Evolutionary conservation across 352 stramenopile species (phyloP).

Genomic region (Globisporangium paroecandrum): DNA sequence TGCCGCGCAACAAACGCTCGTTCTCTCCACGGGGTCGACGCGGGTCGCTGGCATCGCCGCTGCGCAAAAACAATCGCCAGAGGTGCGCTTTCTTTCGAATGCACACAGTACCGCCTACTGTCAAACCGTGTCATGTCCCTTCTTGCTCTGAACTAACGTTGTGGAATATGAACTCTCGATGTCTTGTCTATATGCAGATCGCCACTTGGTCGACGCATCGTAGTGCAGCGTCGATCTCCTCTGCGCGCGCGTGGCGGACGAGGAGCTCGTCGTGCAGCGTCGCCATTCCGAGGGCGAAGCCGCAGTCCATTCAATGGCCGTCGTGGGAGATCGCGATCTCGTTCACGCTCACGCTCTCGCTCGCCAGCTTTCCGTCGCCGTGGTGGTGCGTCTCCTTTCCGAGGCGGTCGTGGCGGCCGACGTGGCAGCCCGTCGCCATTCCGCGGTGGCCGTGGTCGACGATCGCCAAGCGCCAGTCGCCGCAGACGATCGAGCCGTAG

Average conservation of each 20-base stretch:
- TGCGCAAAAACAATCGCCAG: slow-evolving; percentile 14
- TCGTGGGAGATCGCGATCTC: slow-evolving; percentile 10
- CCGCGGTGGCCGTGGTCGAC: slow-evolving; percentile 13
- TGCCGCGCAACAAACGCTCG: slow-evolving; percentile 12
- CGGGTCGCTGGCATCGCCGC: slow-evolving; percentile 2
- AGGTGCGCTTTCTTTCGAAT: slow-evolving; percentile 8
- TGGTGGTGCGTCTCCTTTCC: slow-evolving; percentile 34
- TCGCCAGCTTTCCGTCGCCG: slow-evolving; percentile 43
- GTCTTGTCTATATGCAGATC: slow-evolving; percentile 8
- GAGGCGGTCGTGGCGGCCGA: slow-evolving; percentile 22
- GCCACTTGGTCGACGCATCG: slow-evolving; percentile 5
- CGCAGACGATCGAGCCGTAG: slow-evolving; percentile 10
- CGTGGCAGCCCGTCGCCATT: slow-evolving; percentile 15
- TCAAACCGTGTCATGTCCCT: not conserved
- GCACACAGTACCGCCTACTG: not conserved
- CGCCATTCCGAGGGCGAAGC: slow-evolving; percentile 49
- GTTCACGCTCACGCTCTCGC: slow-evolving; percentile 30
- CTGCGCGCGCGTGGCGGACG: slow-evolving; percentile 24
- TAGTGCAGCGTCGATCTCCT: slow-evolving; percentile 16
- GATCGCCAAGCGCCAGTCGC: slow-evolving; percentile 1
- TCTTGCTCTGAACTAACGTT: not conserved
- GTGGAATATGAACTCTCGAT: not conserved
- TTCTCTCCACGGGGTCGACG: slow-evolving; percentile 14
- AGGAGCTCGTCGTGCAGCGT: slow-evolving; percentile 25
- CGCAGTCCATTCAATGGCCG: slow-evolving; percentile 35